Base-by-base conservation (phyloP, 805 yeast species). In the Suhomyces emberorum region DNA sequence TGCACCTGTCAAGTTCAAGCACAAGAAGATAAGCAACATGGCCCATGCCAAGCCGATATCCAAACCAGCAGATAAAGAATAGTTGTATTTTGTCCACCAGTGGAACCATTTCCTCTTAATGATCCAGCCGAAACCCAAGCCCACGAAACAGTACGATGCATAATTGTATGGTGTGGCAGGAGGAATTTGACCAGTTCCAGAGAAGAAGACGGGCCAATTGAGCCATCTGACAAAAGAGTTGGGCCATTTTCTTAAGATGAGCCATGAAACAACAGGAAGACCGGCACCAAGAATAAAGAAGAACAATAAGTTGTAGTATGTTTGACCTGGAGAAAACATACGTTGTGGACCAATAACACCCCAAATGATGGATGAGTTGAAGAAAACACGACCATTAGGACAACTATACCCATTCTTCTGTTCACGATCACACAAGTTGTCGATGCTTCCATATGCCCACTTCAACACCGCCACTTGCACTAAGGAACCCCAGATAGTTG, bases 151-250 rank as follows among this genome's bases (percentile, higher is more conserved):
- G 62, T 73, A 81, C 6, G 77, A 58, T 20, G 74, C 70, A 56
- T 79, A 80, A 54, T 79, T 80, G 55, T 79, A 81, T 19, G 84
- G 79, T 4, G 88, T 79, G 25, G 85, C 82, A 28, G 91, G 89
- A 11, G 91, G 89, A 48, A 81, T 76, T 46, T 70, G 67, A 29
- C 80, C 81, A 12, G 71, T 61, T 46, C 72, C 73, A n/a, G 65
- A 54, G 54, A 67, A 67, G 57, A 67, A 67, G 30, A 67, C 66
- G 7, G 69, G 67, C 65, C 67, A 47, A 42, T 47, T 45, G 38
- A 46, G 28, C 48, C 48, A 44, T 39, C 48, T 43, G 33, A 46
- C 30, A 31, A 55, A 57, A 18, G 60, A 52, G 48, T 55, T 61
- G 41, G 70, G 72, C 69, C 68, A 65, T 47, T 63, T 67, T 54